Base-by-base conservation (phyloP, 2,329 filamentous ascomycete species). In the Calonectria hawksworthii region DNA sequence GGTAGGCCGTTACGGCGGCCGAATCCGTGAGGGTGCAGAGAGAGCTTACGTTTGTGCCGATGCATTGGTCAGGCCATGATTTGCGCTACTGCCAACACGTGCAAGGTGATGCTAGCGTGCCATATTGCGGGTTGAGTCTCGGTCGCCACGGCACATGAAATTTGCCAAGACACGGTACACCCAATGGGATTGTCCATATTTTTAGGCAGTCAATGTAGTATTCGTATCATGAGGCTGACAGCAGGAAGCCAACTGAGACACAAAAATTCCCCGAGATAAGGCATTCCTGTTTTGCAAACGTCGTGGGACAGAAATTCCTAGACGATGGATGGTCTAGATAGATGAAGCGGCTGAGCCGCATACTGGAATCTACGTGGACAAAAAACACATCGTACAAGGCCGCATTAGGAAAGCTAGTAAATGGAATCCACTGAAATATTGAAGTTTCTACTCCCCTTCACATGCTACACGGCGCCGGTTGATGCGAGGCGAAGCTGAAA, bases 201-300 rank as follows among this genome's bases (percentile, higher is more conserved):
- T 65, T 65, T 65, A 50, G 38, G 38, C 14, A 18, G 36, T 23
- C 26, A 44, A 16, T 9, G 38, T 65, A 65, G 34, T 50, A 65
- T 65, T 47, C 61, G 41, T 50, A 65, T 32, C 26, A 65, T 65
- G 41, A 65, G 61, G 38, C 41, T 50, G 61, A 50, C 61, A 50
- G 26, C 21, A 18, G 18, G 26, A 23, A 4, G 9, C 10, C 18
- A 34, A 26, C 28, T 9, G n/a, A 34, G n/a, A 34, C 28, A 32
- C 28, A 38, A 50, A 65, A 18, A 47, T 65, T 34, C 61, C 30
- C 61, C 38, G 38, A 65, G 61, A 65, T 65, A 65, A 65, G 26
- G 30, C 26, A 32, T 26, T n/a, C 18, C 13, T 3, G 36, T 23
- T 38, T 32, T 6, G 4, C 50, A 44, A 34, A 10, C 4, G 32